Evolutionary conservation across 2,329 filamentous ascomycete species (phyloP).

Genomic region (Neurospora sp.): DNA sequence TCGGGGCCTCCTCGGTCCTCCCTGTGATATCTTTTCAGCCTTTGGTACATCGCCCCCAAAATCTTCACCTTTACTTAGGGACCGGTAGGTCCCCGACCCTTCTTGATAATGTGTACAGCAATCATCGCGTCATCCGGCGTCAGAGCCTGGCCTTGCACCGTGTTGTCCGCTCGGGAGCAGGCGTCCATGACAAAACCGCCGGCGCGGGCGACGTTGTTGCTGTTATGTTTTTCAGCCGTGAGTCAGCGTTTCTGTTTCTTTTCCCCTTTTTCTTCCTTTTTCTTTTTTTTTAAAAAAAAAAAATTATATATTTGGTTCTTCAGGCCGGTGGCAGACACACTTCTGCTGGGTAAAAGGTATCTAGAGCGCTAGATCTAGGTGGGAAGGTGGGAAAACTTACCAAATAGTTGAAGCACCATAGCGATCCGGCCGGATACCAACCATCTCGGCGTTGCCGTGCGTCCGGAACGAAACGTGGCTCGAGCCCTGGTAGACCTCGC

Average conservation of each 20-base stretch:
- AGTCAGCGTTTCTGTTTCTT: not conserved
- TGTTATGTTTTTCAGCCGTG: not conserved
- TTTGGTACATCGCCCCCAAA: not conserved
- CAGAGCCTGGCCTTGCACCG: not conserved
- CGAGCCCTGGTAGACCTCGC: not conserved
- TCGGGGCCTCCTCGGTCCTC: not conserved
- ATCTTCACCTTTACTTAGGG: too few relatives aligned
- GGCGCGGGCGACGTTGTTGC: not conserved
- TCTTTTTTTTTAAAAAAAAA: too few relatives aligned
- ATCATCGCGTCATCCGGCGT: not conserved
- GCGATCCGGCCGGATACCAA: not conserved
- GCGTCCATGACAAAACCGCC: not conserved
- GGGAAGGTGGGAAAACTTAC: not conserved
- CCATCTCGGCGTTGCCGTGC: not conserved
- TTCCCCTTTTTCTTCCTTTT: not conserved
- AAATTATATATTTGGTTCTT: too few relatives aligned
- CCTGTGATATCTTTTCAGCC: not conserved
- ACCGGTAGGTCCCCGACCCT: not conserved
- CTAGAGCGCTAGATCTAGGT: too few relatives aligned
- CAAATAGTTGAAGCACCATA: not conserved
- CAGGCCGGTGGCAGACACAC: too few relatives aligned
- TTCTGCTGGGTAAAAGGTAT: too few relatives aligned
- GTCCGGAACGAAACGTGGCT: not conserved
- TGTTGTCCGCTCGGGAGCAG: not conserved
- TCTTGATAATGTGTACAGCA: not conserved